These are phyloP conservation scores for Zygosaccharomyces pseudobailii DNA, from an alignment of 1,139 yeast species.

Conservation along the genomic window DNA sequence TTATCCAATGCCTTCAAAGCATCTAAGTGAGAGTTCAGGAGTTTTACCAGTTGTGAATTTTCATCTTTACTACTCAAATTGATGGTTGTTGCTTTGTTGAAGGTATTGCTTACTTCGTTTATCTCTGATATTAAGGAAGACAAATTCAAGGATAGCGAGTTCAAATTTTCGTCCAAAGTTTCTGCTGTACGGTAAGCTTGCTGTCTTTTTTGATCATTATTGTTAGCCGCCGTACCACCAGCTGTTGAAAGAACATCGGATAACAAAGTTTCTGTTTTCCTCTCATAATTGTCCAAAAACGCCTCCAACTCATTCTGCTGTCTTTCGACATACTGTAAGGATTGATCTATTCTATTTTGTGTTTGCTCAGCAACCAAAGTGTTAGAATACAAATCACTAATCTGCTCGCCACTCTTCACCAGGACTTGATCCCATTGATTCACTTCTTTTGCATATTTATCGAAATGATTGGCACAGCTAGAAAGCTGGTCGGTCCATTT, in stretches of 20 bases:
- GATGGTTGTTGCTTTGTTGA: conserved; percentile 60
- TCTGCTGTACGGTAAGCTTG: conserved; percentile 89
- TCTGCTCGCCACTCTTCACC: conserved; percentile 81
- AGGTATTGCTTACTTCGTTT: conserved; percentile 78
- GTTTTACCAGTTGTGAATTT: conserved; percentile 59
- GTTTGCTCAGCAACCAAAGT: conserved; percentile 80
- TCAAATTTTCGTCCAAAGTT: conserved; percentile 74
- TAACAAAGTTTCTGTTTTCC: conserved; percentile 65
- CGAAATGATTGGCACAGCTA: conserved; percentile 67
- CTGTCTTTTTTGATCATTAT: conserved; percentile 76
- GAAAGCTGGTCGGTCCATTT: conserved; percentile 90
- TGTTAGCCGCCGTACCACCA: conserved; percentile 25
- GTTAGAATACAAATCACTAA: conserved; percentile 71
- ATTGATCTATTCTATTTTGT: conserved; percentile 82
- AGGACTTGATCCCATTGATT: conserved; percentile 82
- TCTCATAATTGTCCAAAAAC: conserved; percentile 78
- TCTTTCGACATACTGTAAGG: conserved; percentile 75
- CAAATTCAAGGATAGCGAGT: conserved; percentile 68
- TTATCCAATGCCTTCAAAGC: conserved; percentile 84
- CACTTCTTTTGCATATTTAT: conserved; percentile 68
- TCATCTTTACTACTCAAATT: conserved; percentile 31
- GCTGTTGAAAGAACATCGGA: conserved; percentile 39
- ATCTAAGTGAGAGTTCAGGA: conserved; percentile 83
- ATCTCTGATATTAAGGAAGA: conserved; percentile 77
- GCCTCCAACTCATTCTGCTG: conserved; percentile 91